phyloP scores from a whole-genome alignment of 768 basidiomycete genomes.

The Lentinula guzmanii region DNA sequence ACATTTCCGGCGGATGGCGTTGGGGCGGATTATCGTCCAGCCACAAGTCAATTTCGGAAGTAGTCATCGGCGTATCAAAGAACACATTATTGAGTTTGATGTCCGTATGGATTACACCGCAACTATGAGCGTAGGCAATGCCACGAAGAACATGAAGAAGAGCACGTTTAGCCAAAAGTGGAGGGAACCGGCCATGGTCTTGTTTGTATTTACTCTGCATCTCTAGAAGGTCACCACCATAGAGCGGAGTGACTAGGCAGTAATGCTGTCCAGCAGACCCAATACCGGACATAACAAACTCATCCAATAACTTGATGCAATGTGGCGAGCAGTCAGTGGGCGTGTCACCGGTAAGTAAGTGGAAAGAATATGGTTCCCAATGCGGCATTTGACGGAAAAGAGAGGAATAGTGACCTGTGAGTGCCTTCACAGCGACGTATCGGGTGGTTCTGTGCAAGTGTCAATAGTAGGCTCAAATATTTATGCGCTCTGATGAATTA shows the following conservation, averaged over 20 bases:
- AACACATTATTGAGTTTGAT: constrained; percentile 12
- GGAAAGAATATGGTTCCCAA: too few relatives aligned
- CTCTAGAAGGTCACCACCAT: constrained; percentile 9
- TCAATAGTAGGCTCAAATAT: constrained; percentile 5
- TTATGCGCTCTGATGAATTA: constrained; percentile 10
- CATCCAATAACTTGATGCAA: constrained; percentile 5
- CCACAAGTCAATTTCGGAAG: background rate
- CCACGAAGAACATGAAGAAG: constrained; percentile 11
- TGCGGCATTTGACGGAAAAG: too few relatives aligned
- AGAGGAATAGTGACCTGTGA: constrained; percentile 14
- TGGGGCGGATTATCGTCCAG: constrained; percentile 5
- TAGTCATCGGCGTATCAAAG: background rate
- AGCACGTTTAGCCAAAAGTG: constrained; percentile 7
- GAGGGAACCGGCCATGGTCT: background rate
- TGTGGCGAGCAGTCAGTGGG: constrained; percentile 8
- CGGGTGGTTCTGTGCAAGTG: too few relatives aligned
- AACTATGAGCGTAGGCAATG: constrained; percentile 9
- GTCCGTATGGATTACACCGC: constrained; percentile 10
- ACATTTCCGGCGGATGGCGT: constrained; percentile 6
- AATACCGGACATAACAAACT: constrained; percentile 7
- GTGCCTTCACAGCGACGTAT: constrained; percentile 22
- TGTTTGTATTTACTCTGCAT: background rate
- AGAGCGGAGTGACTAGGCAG: constrained; percentile 10
- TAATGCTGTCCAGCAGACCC: constrained; percentile 8
- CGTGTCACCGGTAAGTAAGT: too few relatives aligned